Evolutionary conservation across 2,329 filamentous ascomycete genomes (phyloP), one percentile per base, ranked within the genome.

Genomic region (Aspergillus intermedius): DNA sequence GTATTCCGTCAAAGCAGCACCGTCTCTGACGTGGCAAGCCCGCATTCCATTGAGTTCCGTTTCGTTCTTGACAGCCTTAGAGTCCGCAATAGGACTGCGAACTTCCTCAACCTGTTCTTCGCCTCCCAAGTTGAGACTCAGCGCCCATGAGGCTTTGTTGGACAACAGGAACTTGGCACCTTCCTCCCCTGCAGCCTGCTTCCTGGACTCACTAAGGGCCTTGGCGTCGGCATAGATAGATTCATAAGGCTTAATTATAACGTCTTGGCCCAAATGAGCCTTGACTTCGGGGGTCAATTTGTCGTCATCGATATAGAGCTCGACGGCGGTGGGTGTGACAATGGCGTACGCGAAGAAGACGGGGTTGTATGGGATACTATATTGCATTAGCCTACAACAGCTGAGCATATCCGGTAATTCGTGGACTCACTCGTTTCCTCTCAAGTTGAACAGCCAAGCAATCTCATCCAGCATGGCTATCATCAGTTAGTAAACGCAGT

Each of bases 341-440:
- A 93, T 80, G 41, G 91, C 91, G 62, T 97, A 98, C 13, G 91
- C 93, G 72, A 97, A 97, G 76, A 98, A 97, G 44, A 98, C 93
- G 0, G 93, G 93, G 65, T 98, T 98, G 74, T 93, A 98, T 0
- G 90, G 88, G 56, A 98, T 97, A 65, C 78, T 81, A 45, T 8
- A 9, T 47, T 52, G 23, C 53, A 53, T 49, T 19, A 43, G 25
- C 13, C 6, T 22, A 22, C 10, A 39, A 41, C 45, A 47, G 25
- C 6, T 23, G 37, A 46, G 8, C 32, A 25, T 40, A 21, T 4
- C 5, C 6, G n/a, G 12, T 12, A 21, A 12, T 15, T 22, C 15
- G 17, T 13, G 37, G 23, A 45, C 77, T 54, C 71, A 80, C 78
- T 97, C 93, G 67, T 80, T 93, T 59, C 93, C 93, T 58, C 93